Evolutionary conservation across 2,329 filamentous ascomycete genomes (phyloP), one percentile per base, ranked within the genome.

Genomic region (Fonsecaea erecta): DNA sequence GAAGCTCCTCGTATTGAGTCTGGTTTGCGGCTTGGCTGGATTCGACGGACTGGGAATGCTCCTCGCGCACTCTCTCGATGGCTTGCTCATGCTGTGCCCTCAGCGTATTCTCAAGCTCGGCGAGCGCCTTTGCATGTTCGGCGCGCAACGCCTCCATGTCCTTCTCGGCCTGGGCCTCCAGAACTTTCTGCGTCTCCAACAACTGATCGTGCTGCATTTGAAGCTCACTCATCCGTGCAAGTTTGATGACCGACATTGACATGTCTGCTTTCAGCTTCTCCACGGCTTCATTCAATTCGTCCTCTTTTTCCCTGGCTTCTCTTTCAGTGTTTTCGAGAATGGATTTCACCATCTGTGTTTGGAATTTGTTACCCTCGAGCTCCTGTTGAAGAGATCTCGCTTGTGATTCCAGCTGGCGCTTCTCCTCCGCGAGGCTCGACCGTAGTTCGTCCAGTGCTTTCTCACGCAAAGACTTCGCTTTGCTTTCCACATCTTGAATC

Each of bases 341-440:
- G 8, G 63, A 59, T 55, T 68, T 70, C 53, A 70, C 37, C 57
- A 52, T 70, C 37, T 68, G 65, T n/a, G 67, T 21, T 37, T 70
- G 68, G 32, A 67, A 64, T 51, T 59, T 52, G 4, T 66, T 63
- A 5, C 54, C 63, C 16, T 70, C 65, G 16, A 70, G 52, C 43
- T 70, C 73, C 12, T 74, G 71, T 60, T 77, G 74, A 11, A 76
- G 74, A 8, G 76, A 74, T 34, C 70, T 74, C 18, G 70, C 70
- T 35, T 73, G 73, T 12, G 78, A 74, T 35, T 79, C 76, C n/a
- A 75, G 63, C 34, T 73, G 73, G 32, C 73, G 74, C 46, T 74
- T 75, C 14, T 74, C 72, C 57, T 77, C 75, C 11, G 61, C 63
- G 5, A 78, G 71, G 21, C 34, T 57, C 43, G 65, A 56, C 18